Conservation (phyloP, 495 filamentous ascomycete species). For the Aspergillus nidulans region DNA sequence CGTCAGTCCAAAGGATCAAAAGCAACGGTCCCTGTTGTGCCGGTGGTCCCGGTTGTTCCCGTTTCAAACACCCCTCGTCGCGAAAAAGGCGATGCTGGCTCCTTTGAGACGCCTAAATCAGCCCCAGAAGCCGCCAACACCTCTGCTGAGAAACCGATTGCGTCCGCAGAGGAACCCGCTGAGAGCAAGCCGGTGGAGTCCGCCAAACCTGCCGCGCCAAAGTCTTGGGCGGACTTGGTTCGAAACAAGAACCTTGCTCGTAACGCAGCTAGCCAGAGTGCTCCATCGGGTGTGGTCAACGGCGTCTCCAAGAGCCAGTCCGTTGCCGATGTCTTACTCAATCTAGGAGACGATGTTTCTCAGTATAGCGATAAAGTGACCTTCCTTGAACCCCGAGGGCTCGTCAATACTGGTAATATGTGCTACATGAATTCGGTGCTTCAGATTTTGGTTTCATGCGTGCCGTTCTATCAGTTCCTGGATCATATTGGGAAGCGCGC, state of each 20-base stretch:
- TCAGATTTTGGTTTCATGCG: constrained; percentile 87
- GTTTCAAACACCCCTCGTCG: constrained; percentile 38
- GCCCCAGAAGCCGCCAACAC: constrained; percentile 18
- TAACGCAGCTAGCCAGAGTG: constrained; percentile 20
- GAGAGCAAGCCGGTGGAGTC: constrained; percentile 24
- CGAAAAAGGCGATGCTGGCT: constrained; percentile 37
- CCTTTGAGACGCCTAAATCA: constrained; percentile 36
- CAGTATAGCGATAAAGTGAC: constrained; percentile 59
- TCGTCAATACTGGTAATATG: constrained; percentile 98
- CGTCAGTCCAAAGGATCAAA: constrained; percentile 41
- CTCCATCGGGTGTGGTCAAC: constrained; percentile 37
- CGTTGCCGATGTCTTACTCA: constrained; percentile 66
- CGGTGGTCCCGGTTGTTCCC: constrained; percentile 63
- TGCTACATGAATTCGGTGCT: constrained; percentile 99
- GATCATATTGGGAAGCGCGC: constrained; percentile 81
- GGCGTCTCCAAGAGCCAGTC: constrained; percentile 48
- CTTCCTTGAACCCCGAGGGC: constrained; percentile 89
- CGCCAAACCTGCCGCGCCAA: constrained; percentile 48
- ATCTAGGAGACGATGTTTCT: constrained; percentile 56
- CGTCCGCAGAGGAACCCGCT: constrained; percentile 18
- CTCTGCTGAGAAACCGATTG: constrained; percentile 8
- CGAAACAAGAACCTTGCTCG: constrained; percentile 43
- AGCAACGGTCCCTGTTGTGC: constrained; percentile 56
- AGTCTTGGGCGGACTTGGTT: constrained; percentile 76
- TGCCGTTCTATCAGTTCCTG: constrained; percentile 91